Percentiles rank a stretch among this genome's conserved stretches.
These are phyloP conservation scores for Hsuehochloa calcarea DNA, from an alignment of 176 grass and related monocot genomes.

Conservation along the genomic window DNA sequence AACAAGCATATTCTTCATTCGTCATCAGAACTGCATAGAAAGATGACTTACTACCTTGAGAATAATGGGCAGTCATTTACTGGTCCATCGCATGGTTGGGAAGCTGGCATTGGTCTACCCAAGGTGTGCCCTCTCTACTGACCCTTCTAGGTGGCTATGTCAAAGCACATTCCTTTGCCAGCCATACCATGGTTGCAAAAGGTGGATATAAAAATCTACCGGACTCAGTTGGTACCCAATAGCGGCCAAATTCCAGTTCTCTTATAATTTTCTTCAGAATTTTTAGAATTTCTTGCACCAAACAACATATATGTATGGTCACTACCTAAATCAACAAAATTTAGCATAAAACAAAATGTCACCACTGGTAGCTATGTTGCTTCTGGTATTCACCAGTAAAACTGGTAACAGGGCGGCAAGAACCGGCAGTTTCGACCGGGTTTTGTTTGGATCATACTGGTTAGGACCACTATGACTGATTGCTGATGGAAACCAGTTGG, in stretches of 20 bases:
- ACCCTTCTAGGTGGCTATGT: neutral
- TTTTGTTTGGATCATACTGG: neutral
- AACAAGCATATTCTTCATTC: slow-evolving; percentile 73
- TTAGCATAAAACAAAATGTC: neutral
- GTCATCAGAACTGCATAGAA: slow-evolving; percentile 48
- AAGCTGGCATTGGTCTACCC: slow-evolving; percentile 66
- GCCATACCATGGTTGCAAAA: neutral
- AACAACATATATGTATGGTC: neutral
- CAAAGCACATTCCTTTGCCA: neutral
- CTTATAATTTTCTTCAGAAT: neutral
- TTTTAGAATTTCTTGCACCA: neutral
- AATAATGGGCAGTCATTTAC: slow-evolving; percentile 36
- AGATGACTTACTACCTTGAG: slow-evolving; percentile 50
- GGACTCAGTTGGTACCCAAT: neutral
- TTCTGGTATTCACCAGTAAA: neutral
- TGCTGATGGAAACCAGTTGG: neutral
- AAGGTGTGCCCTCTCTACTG: slow-evolving; percentile 41
- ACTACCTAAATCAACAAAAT: neutral
- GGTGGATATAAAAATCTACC: neutral
- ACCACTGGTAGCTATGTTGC: neutral
- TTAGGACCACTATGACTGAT: neutral
- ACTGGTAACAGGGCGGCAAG: neutral
- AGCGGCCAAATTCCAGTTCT: neutral
- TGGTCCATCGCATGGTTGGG: slow-evolving; percentile 71
- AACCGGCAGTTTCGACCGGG: neutral